phyloP scores from a whole-genome alignment of 164 flowering plant species.

The Taxillus chinensis region DNA sequence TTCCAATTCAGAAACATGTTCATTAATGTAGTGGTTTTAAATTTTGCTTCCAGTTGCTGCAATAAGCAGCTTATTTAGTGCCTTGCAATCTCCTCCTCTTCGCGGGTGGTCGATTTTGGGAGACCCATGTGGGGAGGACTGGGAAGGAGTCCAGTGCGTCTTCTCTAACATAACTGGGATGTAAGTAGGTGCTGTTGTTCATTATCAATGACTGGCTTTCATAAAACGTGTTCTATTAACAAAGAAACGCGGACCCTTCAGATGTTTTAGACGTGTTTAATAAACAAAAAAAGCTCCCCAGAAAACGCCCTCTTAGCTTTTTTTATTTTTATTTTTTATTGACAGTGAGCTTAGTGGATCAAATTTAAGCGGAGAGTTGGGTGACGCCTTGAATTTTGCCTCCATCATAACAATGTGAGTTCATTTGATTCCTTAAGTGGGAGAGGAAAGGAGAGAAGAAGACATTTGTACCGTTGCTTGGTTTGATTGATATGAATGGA shows the following conservation, averaged over 20 bases:
- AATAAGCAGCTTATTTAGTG: conserved; percentile 47
- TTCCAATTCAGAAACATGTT: not conserved
- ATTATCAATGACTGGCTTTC: too few relatives aligned
- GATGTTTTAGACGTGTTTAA: too few relatives aligned
- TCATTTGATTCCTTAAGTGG: too few relatives aligned
- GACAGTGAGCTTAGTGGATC: conserved; percentile 27
- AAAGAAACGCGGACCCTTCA: too few relatives aligned
- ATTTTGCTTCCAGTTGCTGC: conserved; percentile 57
- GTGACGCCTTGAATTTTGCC: conserved; percentile 28
- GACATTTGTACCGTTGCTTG: too few relatives aligned
- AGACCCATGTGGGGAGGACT: conserved; percentile 75
- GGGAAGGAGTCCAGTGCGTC: conserved; percentile 82
- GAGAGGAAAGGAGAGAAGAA: too few relatives aligned
- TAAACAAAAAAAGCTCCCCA: too few relatives aligned
- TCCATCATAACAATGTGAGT: conserved; percentile 47
- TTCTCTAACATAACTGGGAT: conserved; percentile 59
- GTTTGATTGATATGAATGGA: too few relatives aligned
- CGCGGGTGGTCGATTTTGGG: conserved; percentile 65
- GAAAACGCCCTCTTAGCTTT: too few relatives aligned
- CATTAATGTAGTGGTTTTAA: not conserved
- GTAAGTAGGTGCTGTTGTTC: conserved; percentile 52
- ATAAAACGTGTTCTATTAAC: too few relatives aligned
- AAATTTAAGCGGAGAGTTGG: conserved; percentile 47
- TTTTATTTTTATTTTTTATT: too few relatives aligned
- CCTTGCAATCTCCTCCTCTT: conserved; percentile 59